Base-by-base conservation (phyloP, 768 basidiomycete genomes). In the Naganishia vaughanmartiniae region DNA sequence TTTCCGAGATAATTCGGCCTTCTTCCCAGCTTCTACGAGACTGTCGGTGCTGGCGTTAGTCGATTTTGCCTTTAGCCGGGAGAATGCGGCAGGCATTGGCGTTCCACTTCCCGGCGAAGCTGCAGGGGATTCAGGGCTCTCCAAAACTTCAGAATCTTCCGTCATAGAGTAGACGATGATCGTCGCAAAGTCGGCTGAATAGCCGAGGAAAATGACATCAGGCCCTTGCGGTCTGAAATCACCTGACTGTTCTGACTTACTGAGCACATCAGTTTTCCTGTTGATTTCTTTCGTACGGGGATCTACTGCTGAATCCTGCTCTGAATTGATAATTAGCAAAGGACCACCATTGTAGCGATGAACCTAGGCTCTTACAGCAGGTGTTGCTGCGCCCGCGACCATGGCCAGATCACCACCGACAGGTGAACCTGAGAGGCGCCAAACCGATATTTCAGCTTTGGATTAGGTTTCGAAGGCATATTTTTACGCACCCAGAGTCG, bases 151-250 rank as follows among this genome's bases (percentile, higher is more conserved):
- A 65, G 91, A 87, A 77, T 97, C 95, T 51, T 90, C 85, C 0
- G 88, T 84, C 89, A 96, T 93, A 4, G 91, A 93, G 80, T 92
- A 93, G 3, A 94, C 89, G 70, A 95, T 89, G 68, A 93, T 89
- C 45, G 87, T 86, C 14, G 93, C 91, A 26, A 72, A 57, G 28
- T 66, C 51, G 26, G 55, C 70, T 71, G 58, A 30, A 31, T n/a
- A 36, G 12, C 56, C 17, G 33, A 39, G n/a, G 28, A 14, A n/a
- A 46, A 15, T 54, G 36, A 9, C 19, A 26, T 45, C 15, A 31
- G n/a, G 12, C 15, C 33, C 15, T n/a, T 34, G 17, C 17, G 1
- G 7, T 0, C 14, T 12, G 31, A 26, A 14, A 26, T n/a, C 0
- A 26, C 24, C 14, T n/a, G n/a, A 21, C 21, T 21, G 1, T 6